Conservation (phyloP, 257 asterid genomes). For the Paraleonurus japonicus region DNA sequence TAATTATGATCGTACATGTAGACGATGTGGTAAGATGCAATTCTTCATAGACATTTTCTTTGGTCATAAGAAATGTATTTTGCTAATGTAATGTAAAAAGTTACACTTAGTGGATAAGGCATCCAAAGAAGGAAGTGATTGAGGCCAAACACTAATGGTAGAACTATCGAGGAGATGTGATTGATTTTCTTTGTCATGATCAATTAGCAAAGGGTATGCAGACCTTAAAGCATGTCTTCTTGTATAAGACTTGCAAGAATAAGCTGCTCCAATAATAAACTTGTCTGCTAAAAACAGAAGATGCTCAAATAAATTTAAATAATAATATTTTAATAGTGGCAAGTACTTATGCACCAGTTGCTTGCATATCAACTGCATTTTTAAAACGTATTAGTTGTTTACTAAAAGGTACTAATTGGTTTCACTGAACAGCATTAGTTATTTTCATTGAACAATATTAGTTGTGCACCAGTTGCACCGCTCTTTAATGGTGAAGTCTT, state of each 20-base stretch:
- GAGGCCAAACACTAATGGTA: neutral
- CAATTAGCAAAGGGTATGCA: neutral
- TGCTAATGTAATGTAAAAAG: neutral
- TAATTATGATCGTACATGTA: neutral
- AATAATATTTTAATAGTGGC: neutral
- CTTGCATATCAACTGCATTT: neutral
- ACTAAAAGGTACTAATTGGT: neutral
- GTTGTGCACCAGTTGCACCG: neutral
- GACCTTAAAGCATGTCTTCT: constrained; percentile 1
- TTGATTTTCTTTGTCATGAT: neutral
- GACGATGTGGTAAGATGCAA: constrained; percentile 4
- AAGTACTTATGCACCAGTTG: neutral
- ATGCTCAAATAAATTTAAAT: neutral
- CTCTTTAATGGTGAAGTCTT: neutral
- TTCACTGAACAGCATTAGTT: neutral
- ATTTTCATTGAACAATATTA: neutral
- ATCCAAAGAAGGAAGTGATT: neutral
- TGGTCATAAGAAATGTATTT: neutral
- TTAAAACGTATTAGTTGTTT: neutral
- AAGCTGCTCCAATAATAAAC: constrained; percentile 6
- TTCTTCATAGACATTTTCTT: neutral
- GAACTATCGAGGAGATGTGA: neutral
- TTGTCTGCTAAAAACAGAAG: constrained; percentile 3
- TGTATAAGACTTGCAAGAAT: neutral
- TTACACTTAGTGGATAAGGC: neutral